Base-by-base conservation (phyloP, 352 stramenopile species). In the Hyaloperonospora arabidopsidis region DNA sequence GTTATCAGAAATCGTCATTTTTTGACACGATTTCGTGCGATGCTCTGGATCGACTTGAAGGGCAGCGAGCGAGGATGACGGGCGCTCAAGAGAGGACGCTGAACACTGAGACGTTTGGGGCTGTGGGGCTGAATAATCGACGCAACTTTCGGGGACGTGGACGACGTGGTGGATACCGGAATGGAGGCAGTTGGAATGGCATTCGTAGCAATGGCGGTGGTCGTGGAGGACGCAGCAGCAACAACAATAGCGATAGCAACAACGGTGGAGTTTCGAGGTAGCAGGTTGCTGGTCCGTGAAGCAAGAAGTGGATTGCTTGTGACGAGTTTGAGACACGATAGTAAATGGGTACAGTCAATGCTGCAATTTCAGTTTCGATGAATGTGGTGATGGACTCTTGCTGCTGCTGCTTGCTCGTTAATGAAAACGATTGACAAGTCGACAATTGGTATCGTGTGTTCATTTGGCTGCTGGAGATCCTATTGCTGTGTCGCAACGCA, bases 11-110 rank as follows among this genome's bases (percentile, higher is more conserved):
- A 48, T 88, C 77, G 28, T 92, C 79, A 21, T 95, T 95, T 69
- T 95, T 95, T 48, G 85, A 95, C 61, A 89, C 86, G 36, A 93
- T 95, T 48, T 94, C 84, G 41, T 95, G 85, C 51, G 85, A 95
- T 53, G 82, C 85, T 18, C 60, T 94, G 38, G 85, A 95, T 49
- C 79, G 81, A 14, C 60, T 91, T 18, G 81, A 91, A 56, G 81
- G 81, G 57, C 72, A 87, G 49, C 67, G 70, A 5, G 67, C 76
- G 15, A 74, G 85, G 19, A 76, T 94, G 52, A 85, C 63, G 15
- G 76, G 76, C 14, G 79, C 71, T 21, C 75, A 90, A 21, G 85
- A 95, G 65, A 81, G 85, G 45, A 88, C 88, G 46, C 72, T 95
- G 7, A 95, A 95, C 59, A 89, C 85, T 13, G 85, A 95, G 63